Percentiles rank a stretch among this genome's conserved stretches.
These are phyloP conservation scores for Monosporozyma yasuniensis DNA, from an alignment of 805 yeast genomes.

Conservation along the genomic window DNA sequence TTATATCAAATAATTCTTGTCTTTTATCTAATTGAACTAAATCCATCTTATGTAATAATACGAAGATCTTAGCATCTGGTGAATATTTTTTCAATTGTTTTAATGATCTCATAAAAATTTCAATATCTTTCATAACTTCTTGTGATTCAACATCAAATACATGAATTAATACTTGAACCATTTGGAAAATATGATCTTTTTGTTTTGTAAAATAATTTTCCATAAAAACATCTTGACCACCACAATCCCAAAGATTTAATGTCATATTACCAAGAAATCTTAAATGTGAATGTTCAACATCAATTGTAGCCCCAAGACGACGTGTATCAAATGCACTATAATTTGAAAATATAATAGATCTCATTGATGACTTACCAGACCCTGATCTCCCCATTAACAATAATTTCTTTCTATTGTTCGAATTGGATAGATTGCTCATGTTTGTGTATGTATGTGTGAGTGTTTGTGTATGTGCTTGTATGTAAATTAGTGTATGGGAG, in stretches of 20 bases:
- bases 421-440: neutral
- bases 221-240: constrained; percentile 95
- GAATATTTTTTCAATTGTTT: constrained; percentile 74
- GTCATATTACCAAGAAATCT: constrained; percentile 93
- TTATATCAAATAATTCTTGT: constrained; percentile 70
- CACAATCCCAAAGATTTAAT: constrained; percentile 94
- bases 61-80: constrained; percentile 87
- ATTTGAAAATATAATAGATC: constrained; percentile 90
- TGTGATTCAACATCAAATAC: constrained; percentile 94
- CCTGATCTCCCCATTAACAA: constrained; percentile 87
- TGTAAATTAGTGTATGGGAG: too few species aligned
- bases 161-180: constrained; percentile 91
- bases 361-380: constrained; percentile 95
- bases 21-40: constrained; percentile 80
- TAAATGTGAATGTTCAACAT: constrained; percentile 94
- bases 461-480: too few species aligned
- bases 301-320: constrained; percentile 92
- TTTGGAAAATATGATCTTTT: constrained; percentile 84
- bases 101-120: constrained; percentile 76
- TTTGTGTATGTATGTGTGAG: neutral
- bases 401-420: constrained; percentile 47
- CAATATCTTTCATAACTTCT: constrained; percentile 86
- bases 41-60: constrained; percentile 92
- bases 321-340: constrained; percentile 96
- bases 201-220: constrained; percentile 86